phyloP scores from a whole-genome alignment of 129 eudicot species.

The Ambrosia artemisiifolia region DNA sequence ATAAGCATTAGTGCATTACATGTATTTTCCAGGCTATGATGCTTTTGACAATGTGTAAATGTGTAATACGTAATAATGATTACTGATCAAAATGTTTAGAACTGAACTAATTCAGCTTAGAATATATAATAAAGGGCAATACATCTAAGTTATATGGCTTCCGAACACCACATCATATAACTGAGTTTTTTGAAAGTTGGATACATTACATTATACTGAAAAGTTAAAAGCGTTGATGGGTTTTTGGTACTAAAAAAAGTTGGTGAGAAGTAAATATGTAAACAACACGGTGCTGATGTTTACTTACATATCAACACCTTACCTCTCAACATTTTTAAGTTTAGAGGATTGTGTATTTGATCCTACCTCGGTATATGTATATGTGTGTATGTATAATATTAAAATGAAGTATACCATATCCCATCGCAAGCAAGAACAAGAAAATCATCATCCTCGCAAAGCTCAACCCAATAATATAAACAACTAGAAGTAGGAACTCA shows the following conservation, averaged over 20 bases:
- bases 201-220: neutral
- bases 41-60: neutral
- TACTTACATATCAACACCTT: too few species aligned
- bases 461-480: slow-evolving; percentile 57
- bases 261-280: neutral
- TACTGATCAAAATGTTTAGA: neutral
- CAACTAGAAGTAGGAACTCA: neutral
- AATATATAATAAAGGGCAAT: too few species aligned
- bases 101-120: too few species aligned
- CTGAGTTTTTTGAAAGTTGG: neutral
- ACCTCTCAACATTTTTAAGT: too few species aligned
- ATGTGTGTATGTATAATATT: neutral
- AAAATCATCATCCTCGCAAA: slow-evolving; percentile 73
- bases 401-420: slow-evolving; percentile 46
- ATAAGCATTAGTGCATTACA: neutral
- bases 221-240: neutral
- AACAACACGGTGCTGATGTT: too few species aligned
- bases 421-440: slow-evolving; percentile 94
- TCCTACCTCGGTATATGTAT: too few species aligned
- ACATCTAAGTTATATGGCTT: neutral
- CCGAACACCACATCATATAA: neutral
- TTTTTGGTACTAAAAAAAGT: neutral
- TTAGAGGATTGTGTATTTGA: too few species aligned
- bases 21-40: neutral
- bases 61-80: neutral